Conservation (phyloP, 768 basidiomycete genomes). For the Mycena maculata region DNA sequence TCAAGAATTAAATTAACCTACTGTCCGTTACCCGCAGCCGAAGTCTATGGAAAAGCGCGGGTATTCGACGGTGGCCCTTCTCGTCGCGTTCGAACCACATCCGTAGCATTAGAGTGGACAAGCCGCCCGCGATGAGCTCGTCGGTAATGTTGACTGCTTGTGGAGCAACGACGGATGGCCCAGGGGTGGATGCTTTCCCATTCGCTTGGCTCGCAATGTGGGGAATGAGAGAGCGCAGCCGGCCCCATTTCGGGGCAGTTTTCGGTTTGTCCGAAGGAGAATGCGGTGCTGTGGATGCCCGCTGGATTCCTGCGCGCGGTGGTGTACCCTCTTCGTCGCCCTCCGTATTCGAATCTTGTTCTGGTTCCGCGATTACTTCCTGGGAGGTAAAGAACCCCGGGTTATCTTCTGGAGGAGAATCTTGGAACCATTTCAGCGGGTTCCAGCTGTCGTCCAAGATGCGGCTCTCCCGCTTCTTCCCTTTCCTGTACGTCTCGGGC, state of each 20-base stretch:
- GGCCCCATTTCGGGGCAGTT: slow-evolving; percentile 64
- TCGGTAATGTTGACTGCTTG: slow-evolving; percentile 80
- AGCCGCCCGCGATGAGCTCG: slow-evolving; percentile 83
- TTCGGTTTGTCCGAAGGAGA: slow-evolving; percentile 41
- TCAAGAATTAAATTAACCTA: too few relatives aligned
- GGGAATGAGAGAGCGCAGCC: slow-evolving; percentile 74
- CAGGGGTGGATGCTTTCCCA: slow-evolving; percentile 42
- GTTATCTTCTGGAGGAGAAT: slow-evolving; percentile 62
- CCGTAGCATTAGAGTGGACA: slow-evolving; percentile 81
- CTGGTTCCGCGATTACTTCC: slow-evolving; percentile 8
- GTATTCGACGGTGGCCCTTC: slow-evolving; percentile 83
- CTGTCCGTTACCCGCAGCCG: slow-evolving; percentile 90
- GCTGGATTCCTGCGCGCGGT: slow-evolving; percentile 22
- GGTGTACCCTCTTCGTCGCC: slow-evolving; percentile 23
- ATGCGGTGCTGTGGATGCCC: slow-evolving; percentile 41
- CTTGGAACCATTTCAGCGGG: slow-evolving; percentile 65
- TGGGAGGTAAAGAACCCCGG: slow-evolving; percentile 36
- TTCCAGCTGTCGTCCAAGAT: slow-evolving; percentile 65
- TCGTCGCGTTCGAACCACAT: slow-evolving; percentile 92
- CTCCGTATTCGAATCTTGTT: slow-evolving; percentile 17
- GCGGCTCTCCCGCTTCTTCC: slow-evolving; percentile 63
- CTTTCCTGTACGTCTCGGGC: slow-evolving; percentile 62
- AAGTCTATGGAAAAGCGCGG: slow-evolving; percentile 80
- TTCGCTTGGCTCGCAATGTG: slow-evolving; percentile 55
- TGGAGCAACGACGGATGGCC: slow-evolving; percentile 63